phyloP scores from a whole-genome alignment of 73 alveolate genomes.

The Tetrahymena borealis region DNA sequence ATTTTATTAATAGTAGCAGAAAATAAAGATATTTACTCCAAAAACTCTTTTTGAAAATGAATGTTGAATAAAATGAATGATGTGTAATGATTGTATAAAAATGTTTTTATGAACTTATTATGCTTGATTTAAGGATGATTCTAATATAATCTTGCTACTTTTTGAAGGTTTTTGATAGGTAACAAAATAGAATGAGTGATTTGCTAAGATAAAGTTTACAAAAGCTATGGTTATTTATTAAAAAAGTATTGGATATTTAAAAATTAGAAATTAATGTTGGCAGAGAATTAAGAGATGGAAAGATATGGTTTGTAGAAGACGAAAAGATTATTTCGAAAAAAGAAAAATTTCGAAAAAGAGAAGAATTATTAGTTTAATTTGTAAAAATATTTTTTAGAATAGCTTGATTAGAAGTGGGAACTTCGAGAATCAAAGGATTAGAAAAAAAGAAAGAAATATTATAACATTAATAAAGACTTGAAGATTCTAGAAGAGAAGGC shows the following conservation, averaged over 20 bases:
- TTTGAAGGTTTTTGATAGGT: no score
- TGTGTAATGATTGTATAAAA: no score
- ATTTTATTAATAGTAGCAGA: no score
- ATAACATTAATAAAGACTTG: background rate
- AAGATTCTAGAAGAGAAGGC: slow-evolving; percentile 1
- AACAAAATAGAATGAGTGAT: background rate
- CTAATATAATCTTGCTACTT: no score
- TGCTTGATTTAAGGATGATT: no score
- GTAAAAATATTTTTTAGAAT: background rate
- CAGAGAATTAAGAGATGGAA: background rate
- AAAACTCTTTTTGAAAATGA: no score
- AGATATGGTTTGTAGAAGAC: background rate
- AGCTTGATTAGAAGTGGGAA: background rate
- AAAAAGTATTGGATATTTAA: background rate
- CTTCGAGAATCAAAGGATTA: background rate
- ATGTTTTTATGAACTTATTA: no score
- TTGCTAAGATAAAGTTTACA: no score
- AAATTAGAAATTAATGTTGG: background rate
- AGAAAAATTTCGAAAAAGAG: background rate
- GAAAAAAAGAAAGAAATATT: background rate
- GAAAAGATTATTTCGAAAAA: background rate
- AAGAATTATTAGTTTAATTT: background rate
- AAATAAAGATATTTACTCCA: no score
- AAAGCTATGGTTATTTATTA: no score
- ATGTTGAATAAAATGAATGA: no score